Conservation (phyloP, 768 basidiomycete genomes). For the Naganishia onofrii region DNA sequence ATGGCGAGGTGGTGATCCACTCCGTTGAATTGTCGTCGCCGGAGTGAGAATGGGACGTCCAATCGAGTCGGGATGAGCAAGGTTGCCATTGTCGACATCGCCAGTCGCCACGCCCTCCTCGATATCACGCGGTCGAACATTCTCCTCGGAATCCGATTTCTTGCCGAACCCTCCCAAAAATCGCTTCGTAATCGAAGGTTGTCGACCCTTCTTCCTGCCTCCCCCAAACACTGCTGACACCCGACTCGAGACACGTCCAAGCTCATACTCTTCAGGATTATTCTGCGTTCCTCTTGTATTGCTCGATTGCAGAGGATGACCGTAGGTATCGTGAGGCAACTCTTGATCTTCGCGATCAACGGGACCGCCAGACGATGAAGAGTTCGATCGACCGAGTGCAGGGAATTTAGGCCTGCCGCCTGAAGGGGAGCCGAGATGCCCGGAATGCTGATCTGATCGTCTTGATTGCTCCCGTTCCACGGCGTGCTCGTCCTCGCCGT, state of each 20-base stretch:
- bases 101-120: conserved; percentile 7
- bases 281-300: conserved; percentile 3
- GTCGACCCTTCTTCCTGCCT: conserved; percentile 15
- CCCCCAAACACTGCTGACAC: conserved; percentile 18
- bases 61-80: background rate
- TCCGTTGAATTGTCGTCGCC: conserved; percentile 6
- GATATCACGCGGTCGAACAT: conserved; percentile 12
- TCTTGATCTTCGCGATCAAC: background rate
- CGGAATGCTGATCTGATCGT: background rate
- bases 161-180: conserved; percentile 19
- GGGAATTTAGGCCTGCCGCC: background rate
- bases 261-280: conserved; percentile 17
- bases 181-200: conserved; percentile 8
- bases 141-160: conserved; percentile 17
- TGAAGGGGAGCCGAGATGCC: background rate
- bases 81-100: conserved; percentile 5
- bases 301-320: conserved; percentile 12
- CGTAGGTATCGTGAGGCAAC: background rate
- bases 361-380: background rate
- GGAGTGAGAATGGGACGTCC: conserved; percentile 14
- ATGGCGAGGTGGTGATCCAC: conserved; percentile 25
- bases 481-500: conserved; percentile 4
- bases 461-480: conserved; percentile 5
- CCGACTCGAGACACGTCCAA: conserved; percentile 21
- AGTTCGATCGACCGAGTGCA: conserved; percentile 2